Evolutionary conservation across 208 protist species (phyloP).

Genomic region (Wallacemonas sp.): DNA sequence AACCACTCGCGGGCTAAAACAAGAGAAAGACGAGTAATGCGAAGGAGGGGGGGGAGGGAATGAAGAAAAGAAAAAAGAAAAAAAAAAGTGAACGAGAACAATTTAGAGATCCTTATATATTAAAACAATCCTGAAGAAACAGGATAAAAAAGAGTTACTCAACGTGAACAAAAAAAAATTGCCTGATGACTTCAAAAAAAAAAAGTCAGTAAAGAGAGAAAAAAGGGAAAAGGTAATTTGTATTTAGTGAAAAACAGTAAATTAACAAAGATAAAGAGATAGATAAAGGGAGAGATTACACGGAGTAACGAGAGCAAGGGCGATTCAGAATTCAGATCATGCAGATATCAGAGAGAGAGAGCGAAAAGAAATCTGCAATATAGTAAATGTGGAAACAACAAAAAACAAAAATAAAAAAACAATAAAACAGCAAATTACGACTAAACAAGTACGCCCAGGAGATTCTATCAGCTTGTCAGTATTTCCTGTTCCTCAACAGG

Average conservation of each 20-base stretch:
- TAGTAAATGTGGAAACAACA: background rate
- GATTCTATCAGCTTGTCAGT: too few relatives aligned
- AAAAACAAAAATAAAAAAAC: too few relatives aligned
- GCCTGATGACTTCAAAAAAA: constrained; percentile 5
- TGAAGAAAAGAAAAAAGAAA: constrained; percentile 8
- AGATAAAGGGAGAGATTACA: background rate
- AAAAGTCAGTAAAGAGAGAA: background rate
- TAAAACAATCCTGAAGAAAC: background rate
- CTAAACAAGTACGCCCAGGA: too few relatives aligned
- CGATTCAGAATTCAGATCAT: background rate
- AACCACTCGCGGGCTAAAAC: too few relatives aligned
- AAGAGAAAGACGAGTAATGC: too few relatives aligned
- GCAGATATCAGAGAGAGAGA: background rate
- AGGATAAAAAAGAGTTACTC: constrained; percentile 8
- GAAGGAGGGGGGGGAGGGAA: background rate
- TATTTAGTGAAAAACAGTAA: background rate
- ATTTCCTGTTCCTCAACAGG: too few relatives aligned
- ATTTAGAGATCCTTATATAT: background rate
- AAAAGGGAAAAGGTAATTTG: background rate
- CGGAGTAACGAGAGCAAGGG: background rate
- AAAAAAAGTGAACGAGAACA: background rate
- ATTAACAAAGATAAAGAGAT: background rate
- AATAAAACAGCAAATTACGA: too few relatives aligned
- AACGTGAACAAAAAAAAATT: background rate
- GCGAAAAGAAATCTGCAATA: background rate